These are phyloP conservation scores for Logfia minima DNA, from an alignment of 129 eudicot species.

Conservation along the genomic window DNA sequence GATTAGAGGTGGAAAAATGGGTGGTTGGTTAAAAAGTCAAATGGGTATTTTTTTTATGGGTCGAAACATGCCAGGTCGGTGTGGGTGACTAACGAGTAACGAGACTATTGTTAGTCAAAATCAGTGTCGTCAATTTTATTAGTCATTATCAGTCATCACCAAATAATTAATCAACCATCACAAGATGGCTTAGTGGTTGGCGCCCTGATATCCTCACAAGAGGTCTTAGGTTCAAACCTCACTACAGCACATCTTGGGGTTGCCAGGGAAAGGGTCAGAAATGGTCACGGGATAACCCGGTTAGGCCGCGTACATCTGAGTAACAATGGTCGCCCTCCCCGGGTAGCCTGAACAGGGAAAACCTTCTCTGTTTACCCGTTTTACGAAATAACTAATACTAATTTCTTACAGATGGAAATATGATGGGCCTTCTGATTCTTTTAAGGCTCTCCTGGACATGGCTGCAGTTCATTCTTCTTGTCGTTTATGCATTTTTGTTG, in stretches of 20 bases:
- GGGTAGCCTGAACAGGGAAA: no score
- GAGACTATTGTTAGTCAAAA: neutral
- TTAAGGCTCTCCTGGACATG: slow-evolving; percentile 96
- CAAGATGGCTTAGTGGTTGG: no score
- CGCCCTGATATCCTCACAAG: no score
- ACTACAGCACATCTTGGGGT: no score
- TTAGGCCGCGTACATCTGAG: no score
- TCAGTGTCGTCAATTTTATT: neutral
- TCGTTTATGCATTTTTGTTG: slow-evolving; percentile 78
- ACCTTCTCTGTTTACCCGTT: no score
- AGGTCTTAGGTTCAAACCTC: no score
- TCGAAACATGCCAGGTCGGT: neutral
- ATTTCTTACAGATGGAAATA: slow-evolving; percentile 69
- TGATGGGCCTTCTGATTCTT: slow-evolving; percentile 94
- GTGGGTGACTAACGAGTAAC: neutral
- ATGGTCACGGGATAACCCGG: no score
- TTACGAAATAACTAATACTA: neutral
- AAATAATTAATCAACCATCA: neutral
- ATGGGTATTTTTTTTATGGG: neutral
- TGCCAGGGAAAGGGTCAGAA: no score
- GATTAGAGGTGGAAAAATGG: neutral
- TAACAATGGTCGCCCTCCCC: no score
- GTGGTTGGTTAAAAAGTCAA: neutral
- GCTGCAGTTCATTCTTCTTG: slow-evolving; percentile 98
- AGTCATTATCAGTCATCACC: neutral